Conservation (phyloP, 2,329 filamentous ascomycete genomes). For the Botryotinia calthae region DNA sequence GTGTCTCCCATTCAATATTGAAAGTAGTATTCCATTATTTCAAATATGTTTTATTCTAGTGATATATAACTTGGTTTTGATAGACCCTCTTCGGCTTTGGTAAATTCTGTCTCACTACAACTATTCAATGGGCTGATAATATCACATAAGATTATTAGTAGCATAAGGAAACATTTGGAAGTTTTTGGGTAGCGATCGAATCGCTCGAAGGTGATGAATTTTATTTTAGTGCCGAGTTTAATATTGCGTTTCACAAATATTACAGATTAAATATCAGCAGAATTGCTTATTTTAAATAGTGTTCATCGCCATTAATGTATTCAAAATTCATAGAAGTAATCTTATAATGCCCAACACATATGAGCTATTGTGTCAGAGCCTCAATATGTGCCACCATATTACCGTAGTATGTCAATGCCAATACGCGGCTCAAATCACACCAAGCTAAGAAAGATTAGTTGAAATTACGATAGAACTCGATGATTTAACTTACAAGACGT, state of each 20-base stretch:
- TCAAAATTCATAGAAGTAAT: neutral
- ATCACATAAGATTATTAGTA: too few species aligned
- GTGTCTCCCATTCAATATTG: too few species aligned
- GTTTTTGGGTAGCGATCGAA: too few species aligned
- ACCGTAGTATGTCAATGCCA: neutral
- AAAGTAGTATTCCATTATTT: too few species aligned
- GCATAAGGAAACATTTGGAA: too few species aligned
- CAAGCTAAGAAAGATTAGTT: neutral
- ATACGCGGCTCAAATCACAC: rapidly evolving
- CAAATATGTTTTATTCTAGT: too few species aligned
- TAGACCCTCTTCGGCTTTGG: too few species aligned
- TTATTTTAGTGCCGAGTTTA: too few species aligned
- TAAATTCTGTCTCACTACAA: too few species aligned
- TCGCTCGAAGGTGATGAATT: too few species aligned
- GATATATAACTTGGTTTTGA: too few species aligned
- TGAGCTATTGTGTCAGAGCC: neutral
- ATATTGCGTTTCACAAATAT: neutral
- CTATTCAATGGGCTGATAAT: too few species aligned
- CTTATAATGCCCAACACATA: neutral
- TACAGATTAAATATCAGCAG: neutral
- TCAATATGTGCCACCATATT: rapidly evolving
- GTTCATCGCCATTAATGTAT: neutral
- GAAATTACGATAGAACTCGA: neutral
- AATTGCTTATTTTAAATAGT: neutral
- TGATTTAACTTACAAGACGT: neutral